Conservation (phyloP, 2,329 filamentous ascomycete genomes). For the Didymellaceae sp. region DNA sequence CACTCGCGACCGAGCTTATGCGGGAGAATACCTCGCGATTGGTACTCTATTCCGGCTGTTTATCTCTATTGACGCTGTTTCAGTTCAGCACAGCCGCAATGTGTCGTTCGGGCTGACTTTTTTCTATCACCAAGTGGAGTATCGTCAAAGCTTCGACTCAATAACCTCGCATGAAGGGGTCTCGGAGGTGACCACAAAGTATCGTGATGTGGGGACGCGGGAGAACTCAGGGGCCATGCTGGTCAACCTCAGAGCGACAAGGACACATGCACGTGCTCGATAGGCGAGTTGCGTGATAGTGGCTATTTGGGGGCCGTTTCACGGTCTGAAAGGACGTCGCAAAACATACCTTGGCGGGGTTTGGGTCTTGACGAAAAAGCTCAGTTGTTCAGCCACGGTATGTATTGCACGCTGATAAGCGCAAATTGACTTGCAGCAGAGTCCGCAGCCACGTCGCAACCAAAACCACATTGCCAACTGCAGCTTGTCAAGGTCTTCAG, state of each 20-base stretch:
- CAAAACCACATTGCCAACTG: too few relatives aligned
- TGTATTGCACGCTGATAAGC: too few relatives aligned
- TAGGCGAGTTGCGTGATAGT: neutral
- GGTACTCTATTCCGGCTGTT: neutral
- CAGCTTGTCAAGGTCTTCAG: too few relatives aligned
- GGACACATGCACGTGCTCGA: neutral
- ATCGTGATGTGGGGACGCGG: constrained; percentile 4
- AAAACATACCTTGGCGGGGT: neutral
- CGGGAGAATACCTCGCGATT: constrained; percentile 11
- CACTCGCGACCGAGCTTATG: neutral
- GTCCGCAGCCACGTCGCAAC: too few relatives aligned
- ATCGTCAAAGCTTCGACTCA: neutral
- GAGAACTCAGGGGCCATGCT: constrained; percentile 1
- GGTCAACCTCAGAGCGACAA: neutral
- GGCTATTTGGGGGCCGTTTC: constrained; percentile 1
- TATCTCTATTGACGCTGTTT: constrained; percentile 2
- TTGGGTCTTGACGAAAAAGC: constrained; percentile 1
- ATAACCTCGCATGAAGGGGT: too few relatives aligned
- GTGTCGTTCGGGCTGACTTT: neutral
- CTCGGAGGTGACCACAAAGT: neutral
- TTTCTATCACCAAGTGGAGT: too few relatives aligned
- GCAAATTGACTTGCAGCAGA: too few relatives aligned
- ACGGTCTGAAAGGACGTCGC: neutral
- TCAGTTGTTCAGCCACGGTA: too few relatives aligned
- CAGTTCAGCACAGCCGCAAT: constrained; percentile 4